Conservation (phyloP, 192 early-diverging fungal species). For the Coemansia sp. region DNA sequence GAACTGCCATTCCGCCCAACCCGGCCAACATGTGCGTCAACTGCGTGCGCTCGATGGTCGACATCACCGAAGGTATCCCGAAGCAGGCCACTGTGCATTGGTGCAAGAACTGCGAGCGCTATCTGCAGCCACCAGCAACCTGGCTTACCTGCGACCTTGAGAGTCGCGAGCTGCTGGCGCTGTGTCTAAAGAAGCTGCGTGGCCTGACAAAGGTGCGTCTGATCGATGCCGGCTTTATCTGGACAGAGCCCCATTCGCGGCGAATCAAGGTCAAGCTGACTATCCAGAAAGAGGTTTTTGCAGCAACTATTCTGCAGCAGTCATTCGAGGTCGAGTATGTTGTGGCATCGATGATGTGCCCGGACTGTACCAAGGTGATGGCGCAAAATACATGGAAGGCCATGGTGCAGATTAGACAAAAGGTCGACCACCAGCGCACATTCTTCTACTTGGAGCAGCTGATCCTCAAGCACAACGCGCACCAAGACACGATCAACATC, state of each 20-base stretch:
- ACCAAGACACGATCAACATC: conserved; percentile 97
- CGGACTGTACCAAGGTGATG: conserved; percentile 91
- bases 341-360: conserved; percentile 90
- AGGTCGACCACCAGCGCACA: conserved; percentile 96
- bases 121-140: conserved; percentile 88
- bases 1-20: conserved; percentile 91
- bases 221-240: conserved; percentile 96
- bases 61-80: conserved; percentile 98
- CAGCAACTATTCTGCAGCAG: conserved; percentile 93
- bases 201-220: conserved; percentile 91
- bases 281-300: conserved; percentile 98
- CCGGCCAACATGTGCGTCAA: conserved; percentile 98
- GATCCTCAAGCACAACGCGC: conserved; percentile 96
- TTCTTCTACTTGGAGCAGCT: conserved; percentile 98
- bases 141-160: conserved; percentile 91
- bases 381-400: conserved; percentile 99
- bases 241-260: conserved; percentile 93
- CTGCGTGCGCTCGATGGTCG: conserved; percentile 95
- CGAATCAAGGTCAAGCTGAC: conserved; percentile 97
- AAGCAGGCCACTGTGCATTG: conserved; percentile 95
- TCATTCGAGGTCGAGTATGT: conserved; percentile 94
- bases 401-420: conserved; percentile 96
- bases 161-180: conserved; percentile 83
- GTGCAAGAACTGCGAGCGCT: conserved; percentile 96
- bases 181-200: conserved; percentile 91